Evolutionary conservation across 1,284 basidiomycete species (phyloP).

Genomic region (Trichosporon sp.): DNA sequence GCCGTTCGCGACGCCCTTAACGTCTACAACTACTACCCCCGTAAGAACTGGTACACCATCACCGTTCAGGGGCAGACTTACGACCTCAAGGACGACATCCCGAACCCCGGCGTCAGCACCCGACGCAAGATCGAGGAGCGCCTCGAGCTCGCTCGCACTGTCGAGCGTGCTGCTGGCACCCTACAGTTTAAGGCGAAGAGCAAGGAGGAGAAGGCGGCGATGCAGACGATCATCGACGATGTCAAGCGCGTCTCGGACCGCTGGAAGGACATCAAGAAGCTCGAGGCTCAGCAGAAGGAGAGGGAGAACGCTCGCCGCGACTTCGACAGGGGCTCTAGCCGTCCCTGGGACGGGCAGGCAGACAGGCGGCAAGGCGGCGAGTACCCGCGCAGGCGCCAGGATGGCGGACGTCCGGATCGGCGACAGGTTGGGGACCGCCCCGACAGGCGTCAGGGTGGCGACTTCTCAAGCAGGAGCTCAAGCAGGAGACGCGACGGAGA

Average conservation of each 20-base stretch:
- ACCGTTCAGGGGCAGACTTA: not conserved
- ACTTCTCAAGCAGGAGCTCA: not conserved
- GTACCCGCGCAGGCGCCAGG: not conserved
- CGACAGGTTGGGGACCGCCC: too few relatives aligned
- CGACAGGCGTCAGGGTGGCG: not conserved
- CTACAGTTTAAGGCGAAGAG: slow-evolving; percentile 16
- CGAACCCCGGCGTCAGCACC: not conserved
- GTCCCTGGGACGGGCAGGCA: not conserved
- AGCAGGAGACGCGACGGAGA: not conserved
- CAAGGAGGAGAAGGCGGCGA: slow-evolving; percentile 17
- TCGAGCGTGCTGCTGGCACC: not conserved
- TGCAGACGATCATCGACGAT: not conserved
- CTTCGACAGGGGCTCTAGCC: not conserved
- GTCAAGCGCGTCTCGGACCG: not conserved
- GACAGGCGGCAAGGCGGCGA: not conserved
- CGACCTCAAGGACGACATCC: not conserved
- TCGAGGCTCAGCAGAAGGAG: not conserved
- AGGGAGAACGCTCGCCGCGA: not conserved
- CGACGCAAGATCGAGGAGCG: slow-evolving; percentile 9
- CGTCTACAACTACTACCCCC: slow-evolving; percentile 29
- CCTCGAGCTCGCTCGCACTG: not conserved
- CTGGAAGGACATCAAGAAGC: not conserved
- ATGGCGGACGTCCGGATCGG: not conserved
- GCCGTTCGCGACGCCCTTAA: slow-evolving; percentile 34
- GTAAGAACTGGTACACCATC: not conserved